These are phyloP conservation scores for Geosmithia flava DNA, from an alignment of 2,329 filamentous ascomycete genomes.

Conservation along the genomic window DNA sequence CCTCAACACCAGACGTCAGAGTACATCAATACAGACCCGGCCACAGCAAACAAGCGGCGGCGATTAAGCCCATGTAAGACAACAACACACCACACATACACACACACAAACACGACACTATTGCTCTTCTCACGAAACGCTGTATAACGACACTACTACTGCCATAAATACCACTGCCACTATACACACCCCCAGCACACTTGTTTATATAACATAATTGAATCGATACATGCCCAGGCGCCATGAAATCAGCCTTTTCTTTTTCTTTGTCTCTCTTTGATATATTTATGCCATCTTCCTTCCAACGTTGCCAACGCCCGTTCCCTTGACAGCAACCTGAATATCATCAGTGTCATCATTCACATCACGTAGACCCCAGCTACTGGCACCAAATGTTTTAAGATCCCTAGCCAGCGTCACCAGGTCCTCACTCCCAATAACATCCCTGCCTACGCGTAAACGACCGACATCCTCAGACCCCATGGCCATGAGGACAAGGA, in stretches of 20 bases:
- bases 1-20: constrained; percentile 26
- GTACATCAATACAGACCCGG: background rate
- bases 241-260: background rate
- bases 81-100: background rate
- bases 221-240: constrained; percentile 4
- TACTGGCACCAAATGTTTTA: constrained; percentile 76
- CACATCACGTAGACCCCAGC: constrained; percentile 77
- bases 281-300: constrained; percentile 58
- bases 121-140: background rate
- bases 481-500: constrained; percentile 93
- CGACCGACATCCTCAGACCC: constrained; percentile 91
- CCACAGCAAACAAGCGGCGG: background rate
- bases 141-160: background rate
- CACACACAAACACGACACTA: background rate
- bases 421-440: constrained; percentile 69
- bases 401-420: constrained; percentile 75
- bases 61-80: background rate
- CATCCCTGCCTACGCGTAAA: constrained; percentile 66
- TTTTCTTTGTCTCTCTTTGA: constrained; percentile 3
- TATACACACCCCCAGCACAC: background rate
- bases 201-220: background rate
- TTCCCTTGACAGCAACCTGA: constrained; percentile 82
- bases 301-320: constrained; percentile 88
- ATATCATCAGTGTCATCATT: constrained; percentile 58
- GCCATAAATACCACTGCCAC: background rate